These are phyloP conservation scores for Fragosphaeria purpurea DNA, from an alignment of 2,329 filamentous ascomycete species.

Conservation along the genomic window DNA sequence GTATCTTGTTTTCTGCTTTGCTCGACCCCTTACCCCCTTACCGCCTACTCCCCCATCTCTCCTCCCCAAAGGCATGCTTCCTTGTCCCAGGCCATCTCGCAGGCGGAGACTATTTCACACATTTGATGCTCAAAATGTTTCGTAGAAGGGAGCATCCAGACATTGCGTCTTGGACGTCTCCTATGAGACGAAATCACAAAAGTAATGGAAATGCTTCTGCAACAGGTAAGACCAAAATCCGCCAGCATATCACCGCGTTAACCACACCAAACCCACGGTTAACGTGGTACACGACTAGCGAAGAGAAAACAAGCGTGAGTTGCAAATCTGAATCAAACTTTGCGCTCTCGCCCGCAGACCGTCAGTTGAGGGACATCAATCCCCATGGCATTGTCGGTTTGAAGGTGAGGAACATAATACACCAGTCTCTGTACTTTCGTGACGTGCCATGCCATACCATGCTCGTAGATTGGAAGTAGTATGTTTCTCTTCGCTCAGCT, in stretches of 20 bases:
- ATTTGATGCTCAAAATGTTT: too few species aligned
- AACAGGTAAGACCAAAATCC: conserved; percentile 23
- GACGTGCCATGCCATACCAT: too few species aligned
- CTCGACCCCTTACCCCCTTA: neutral
- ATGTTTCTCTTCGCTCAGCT: neutral
- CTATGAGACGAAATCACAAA: too few species aligned
- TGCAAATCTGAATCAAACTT: conserved; percentile 32
- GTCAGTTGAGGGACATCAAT: conserved; percentile 43
- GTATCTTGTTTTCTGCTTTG: too few species aligned
- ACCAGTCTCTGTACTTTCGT: too few species aligned
- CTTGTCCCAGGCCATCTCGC: too few species aligned
- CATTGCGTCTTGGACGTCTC: too few species aligned
- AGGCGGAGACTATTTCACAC: too few species aligned
- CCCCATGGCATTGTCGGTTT: conserved; percentile 65
- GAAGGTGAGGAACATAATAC: conserved; percentile 71
- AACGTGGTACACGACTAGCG: conserved; percentile 91
- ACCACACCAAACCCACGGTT: conserved; percentile 58
- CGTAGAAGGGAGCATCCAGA: too few species aligned
- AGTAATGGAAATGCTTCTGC: neutral
- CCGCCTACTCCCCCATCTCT: conserved; percentile 1
- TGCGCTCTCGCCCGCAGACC: conserved; percentile 71
- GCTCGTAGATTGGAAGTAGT: too few species aligned
- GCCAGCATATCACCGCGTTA: conserved; percentile 86
- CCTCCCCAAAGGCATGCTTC: neutral
- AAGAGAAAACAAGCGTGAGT: conserved; percentile 52